Evolutionary conservation across 352 stramenopile species (phyloP).

Genomic region (Globisporangium radiosum): DNA sequence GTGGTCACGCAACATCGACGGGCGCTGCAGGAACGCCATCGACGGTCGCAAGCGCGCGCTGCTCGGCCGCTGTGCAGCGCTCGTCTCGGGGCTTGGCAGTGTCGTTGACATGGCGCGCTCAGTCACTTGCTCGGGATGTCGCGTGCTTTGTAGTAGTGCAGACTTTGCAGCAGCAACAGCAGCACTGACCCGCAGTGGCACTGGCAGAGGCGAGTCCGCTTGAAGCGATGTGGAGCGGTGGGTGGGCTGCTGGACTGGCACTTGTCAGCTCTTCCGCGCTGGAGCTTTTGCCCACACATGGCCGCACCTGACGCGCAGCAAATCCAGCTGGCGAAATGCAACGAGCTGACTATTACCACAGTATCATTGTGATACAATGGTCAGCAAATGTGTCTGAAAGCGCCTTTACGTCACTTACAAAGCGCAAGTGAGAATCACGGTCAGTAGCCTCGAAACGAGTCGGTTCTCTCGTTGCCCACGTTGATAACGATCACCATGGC

Average conservation of each 20-base stretch:
- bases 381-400: not conserved
- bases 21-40: slow-evolving; percentile 28
- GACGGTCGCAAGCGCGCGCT: slow-evolving; percentile 20
- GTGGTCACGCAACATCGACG: slow-evolving; percentile 41
- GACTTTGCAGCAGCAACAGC: too few relatives aligned
- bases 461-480: not conserved
- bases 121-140: too few relatives aligned
- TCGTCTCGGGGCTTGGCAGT: not conserved
- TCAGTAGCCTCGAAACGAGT: not conserved
- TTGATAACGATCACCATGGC: not conserved
- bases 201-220: not conserved
- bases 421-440: not conserved
- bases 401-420: not conserved
- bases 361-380: not conserved
- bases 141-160: too few relatives aligned
- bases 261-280: not conserved
- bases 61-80: not conserved
- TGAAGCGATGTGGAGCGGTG: too few relatives aligned
- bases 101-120: not conserved
- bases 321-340: not conserved
- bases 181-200: too few relatives aligned
- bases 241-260: too few relatives aligned
- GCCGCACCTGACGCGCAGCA: not conserved
- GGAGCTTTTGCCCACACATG: not conserved
- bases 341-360: not conserved